Percentiles rank a stretch among this genome's conserved stretches.
phyloP scores from a whole-genome alignment of 2,329 filamentous ascomycete genomes.

The Sporothrix variecibatus region DNA sequence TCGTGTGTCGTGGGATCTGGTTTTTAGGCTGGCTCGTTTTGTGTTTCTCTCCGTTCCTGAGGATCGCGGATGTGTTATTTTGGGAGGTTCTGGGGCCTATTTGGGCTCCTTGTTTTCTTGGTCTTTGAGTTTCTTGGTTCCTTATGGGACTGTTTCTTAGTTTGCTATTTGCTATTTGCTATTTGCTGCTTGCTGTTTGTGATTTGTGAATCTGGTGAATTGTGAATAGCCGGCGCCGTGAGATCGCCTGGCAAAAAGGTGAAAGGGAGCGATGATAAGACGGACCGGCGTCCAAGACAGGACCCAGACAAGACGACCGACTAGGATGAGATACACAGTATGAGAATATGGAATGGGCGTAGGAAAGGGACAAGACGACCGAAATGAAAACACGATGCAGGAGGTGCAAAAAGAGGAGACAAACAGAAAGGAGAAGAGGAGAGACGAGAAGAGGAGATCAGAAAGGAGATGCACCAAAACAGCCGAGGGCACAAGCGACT shows the following conservation, averaged over 20 bases:
- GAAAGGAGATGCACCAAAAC: neutral
- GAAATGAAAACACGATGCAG: conserved; percentile 22
- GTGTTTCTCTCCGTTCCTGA: conserved; percentile 6
- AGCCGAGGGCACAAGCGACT: conserved; percentile 8
- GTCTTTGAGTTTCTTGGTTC: too few relatives aligned
- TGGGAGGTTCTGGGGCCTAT: too few relatives aligned
- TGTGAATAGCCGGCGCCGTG: conserved; percentile 4
- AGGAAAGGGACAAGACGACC: neutral
- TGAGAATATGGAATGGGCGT: neutral
- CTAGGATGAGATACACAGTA: neutral
- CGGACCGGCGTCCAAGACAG: neutral
- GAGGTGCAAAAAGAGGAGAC: conserved; percentile 15
- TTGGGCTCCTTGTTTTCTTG: neutral
- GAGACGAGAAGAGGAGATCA: neutral
- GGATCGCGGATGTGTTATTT: conserved; percentile 9
- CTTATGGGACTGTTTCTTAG: neutral
- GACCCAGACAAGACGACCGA: neutral
- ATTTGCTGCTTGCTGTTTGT: neutral
- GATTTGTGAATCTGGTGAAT: conserved; percentile 4
- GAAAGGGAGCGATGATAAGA: neutral
- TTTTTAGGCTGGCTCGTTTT: neutral
- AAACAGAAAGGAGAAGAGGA: neutral
- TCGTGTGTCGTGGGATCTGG: neutral
- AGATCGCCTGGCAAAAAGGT: conserved; percentile 16
- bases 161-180: neutral